Conservation (phyloP, 805 yeast genomes). For the Nakazawaea holstii region DNA sequence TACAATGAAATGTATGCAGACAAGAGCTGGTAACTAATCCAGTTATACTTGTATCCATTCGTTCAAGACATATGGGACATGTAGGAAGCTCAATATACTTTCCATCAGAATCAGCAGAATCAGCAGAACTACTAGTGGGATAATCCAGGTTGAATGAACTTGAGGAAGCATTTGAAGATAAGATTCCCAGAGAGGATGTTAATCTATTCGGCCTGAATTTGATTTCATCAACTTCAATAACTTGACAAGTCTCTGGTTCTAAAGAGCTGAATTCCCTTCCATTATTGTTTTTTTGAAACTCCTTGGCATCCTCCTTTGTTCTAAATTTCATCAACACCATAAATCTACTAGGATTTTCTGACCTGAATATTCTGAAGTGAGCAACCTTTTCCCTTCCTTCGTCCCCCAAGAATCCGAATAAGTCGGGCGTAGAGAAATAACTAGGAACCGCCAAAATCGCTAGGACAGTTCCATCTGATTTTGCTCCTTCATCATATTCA, state of each 20-base stretch:
- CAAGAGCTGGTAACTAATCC: slow-evolving; percentile 87
- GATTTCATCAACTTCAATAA: slow-evolving; percentile 61
- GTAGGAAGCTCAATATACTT: slow-evolving; percentile 63
- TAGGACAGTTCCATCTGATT: slow-evolving; percentile 61
- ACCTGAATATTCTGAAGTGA: slow-evolving; percentile 68
- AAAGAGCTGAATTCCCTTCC: slow-evolving; percentile 76
- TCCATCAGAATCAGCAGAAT: background rate
- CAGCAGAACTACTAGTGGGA: background rate
- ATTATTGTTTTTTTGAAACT: slow-evolving; percentile 60
- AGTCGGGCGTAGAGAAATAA: slow-evolving; percentile 79
- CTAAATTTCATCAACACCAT: slow-evolving; percentile 76
- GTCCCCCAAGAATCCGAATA: slow-evolving; percentile 76
- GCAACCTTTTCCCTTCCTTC: slow-evolving; percentile 47
- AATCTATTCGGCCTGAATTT: slow-evolving; percentile 28
- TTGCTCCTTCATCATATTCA: slow-evolving; percentile 18
- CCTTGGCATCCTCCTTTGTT: slow-evolving; percentile 46
- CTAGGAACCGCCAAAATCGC: slow-evolving; percentile 84
- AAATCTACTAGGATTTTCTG: slow-evolving; percentile 62
- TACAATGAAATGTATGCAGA: slow-evolving; percentile 90
- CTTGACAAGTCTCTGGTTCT: slow-evolving; percentile 86
- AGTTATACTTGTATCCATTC: slow-evolving; percentile 75
- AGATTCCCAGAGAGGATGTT: slow-evolving; percentile 16
- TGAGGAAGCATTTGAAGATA: slow-evolving; percentile 50
- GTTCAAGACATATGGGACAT: slow-evolving; percentile 88
- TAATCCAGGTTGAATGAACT: slow-evolving; percentile 27